phyloP scores from a whole-genome alignment of 176 grass and related monocot genomes.

The Juncus effusus region DNA sequence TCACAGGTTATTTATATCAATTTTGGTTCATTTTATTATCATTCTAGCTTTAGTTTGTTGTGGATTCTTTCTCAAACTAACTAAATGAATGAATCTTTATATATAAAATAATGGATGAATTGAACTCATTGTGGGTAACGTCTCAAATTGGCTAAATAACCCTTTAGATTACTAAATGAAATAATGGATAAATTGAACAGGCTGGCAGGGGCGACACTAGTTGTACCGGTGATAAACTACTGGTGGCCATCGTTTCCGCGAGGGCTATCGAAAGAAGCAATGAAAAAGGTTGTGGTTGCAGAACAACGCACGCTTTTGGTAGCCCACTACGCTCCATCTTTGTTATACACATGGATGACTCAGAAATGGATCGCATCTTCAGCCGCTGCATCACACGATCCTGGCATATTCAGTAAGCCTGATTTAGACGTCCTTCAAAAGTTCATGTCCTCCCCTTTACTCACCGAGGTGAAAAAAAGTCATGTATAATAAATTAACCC shows the following conservation, averaged over 20 bases:
- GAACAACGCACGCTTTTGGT: conserved; percentile 62
- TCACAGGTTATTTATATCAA: conserved; percentile 42
- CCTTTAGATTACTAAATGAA: too few relatives aligned
- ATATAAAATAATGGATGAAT: not conserved
- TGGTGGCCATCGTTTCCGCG: conserved; percentile 74
- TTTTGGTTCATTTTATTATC: not conserved
- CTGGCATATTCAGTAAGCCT: conserved; percentile 54
- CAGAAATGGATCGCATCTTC: conserved; percentile 72
- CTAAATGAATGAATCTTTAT: not conserved
- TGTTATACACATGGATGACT: conserved; percentile 67
- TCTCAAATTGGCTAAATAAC: not conserved
- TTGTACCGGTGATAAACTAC: conserved; percentile 71
- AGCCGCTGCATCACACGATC: conserved; percentile 35
- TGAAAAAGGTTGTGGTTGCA: conserved; percentile 43
- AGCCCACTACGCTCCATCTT: conserved; percentile 60
- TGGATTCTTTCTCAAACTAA: not conserved
- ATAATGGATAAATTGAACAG: conserved; percentile 23
- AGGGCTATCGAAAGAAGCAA: conserved; percentile 47
- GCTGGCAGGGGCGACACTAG: conserved; percentile 54
- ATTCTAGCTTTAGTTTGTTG: not conserved
- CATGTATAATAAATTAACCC: conserved; percentile 2
- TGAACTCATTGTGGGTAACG: not conserved
- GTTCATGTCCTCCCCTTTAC: conserved; percentile 17
- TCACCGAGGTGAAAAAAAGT: not conserved
- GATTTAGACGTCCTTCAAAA: conserved; percentile 59